Conservation (phyloP, 441 rosid species). For the Adansonia madagascariensis region DNA sequence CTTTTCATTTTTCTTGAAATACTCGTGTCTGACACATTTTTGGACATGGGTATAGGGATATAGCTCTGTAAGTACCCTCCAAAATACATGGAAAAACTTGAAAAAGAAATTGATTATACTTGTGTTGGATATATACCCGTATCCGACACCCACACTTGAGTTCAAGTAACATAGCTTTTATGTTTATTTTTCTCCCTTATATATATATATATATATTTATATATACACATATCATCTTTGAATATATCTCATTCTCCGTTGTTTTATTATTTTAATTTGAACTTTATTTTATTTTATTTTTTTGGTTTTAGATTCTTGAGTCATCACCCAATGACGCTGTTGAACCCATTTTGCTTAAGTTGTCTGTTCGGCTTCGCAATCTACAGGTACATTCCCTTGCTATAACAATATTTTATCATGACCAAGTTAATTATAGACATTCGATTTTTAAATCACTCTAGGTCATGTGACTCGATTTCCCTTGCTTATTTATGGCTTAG, state of each 20-base stretch:
- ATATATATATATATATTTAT: neutral
- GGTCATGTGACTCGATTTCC: neutral
- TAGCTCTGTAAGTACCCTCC: too few species aligned
- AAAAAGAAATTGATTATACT: too few species aligned
- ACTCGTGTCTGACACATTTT: too few species aligned
- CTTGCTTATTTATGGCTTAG: neutral
- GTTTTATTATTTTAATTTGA: neutral
- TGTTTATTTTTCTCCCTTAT: conserved; percentile 5
- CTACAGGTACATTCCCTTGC: conserved; percentile 63
- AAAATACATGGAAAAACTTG: too few species aligned
- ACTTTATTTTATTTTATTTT: conserved; percentile 2
- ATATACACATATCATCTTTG: conserved; percentile 20
- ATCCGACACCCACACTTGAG: too few species aligned
- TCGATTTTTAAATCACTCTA: neutral
- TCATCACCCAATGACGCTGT: conserved; percentile 84
- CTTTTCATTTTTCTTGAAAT: too few species aligned
- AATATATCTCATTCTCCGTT: conserved; percentile 2
- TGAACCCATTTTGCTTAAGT: conserved; percentile 82
- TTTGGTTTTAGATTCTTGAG: conserved; percentile 64
- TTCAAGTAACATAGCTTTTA: neutral
- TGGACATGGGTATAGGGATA: too few species aligned
- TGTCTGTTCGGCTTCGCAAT: conserved; percentile 87
- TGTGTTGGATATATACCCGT: too few species aligned
- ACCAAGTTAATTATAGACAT: neutral
- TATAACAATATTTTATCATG: neutral